Evolutionary conservation across 441 rosid genomes (phyloP), one percentile per base, ranked within the genome.

Genomic region (Gossypium lobatum): DNA sequence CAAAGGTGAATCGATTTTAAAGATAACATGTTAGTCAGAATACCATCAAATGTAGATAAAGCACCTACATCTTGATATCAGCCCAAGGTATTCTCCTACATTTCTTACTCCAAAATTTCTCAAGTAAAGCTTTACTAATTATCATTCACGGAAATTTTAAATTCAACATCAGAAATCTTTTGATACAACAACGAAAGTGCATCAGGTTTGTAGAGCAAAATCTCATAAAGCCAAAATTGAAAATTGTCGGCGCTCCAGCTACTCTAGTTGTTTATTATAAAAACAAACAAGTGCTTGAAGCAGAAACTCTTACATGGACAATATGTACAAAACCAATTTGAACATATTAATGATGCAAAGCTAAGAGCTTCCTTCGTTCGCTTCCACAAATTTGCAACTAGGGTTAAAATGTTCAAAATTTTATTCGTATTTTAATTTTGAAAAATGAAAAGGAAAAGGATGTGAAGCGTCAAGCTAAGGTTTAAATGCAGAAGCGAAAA

Each of bases 401-500:
- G 57, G 71, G 53, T 45, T 66, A 34, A 63, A 62, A 63, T 16
- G 68, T 63, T 34, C n/a, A 63, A 63, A 37, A 17, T 63, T 63
- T 23, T 9, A 34, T 8, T 52, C 20, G 25, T 2, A 25, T 20
- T 59, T 1, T 11, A 9, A 37, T 37, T 42, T 63, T 4, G 48
- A 9, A 37, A 63, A 17, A 1, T 31, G 20, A 59, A 6, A 16
- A n/a, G 46, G 37, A 61, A 31, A 31, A 28, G 63, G 34, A 58
- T 28, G 34, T 25, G 62, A 21, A 58, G 16, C 62, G 9, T 62
- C 16, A 45, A 64, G 5, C 70, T 45, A 66, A n/a, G 57, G 37
- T 37, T 57, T 17, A 18, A 54, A 54, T 18, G 21, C n/a, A 2
- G 14, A 69, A 69, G 34, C 34, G 23, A 25, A 46, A 31, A 26